Percentiles rank a stretch among this genome's conserved stretches.
phyloP scores from a whole-genome alignment of 148 eudicot genomes.

The Rhododendron simsii region DNA sequence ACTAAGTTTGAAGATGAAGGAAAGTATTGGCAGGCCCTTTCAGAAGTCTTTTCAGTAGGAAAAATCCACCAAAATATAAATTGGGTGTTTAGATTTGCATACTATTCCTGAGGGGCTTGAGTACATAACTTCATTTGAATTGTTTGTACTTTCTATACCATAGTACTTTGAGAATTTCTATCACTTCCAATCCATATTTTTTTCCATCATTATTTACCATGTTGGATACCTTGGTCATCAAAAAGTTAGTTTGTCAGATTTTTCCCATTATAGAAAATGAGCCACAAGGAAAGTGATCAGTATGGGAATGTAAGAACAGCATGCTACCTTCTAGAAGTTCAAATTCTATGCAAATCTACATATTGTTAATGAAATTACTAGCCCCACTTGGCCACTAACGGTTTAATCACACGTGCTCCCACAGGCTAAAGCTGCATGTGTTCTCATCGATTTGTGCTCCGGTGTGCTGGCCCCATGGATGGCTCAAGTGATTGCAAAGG shows the following conservation, averaged over 20 bases:
- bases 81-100: background rate
- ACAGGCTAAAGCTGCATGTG: constrained; percentile 75
- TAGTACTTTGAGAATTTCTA: background rate
- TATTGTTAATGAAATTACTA: background rate
- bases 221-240: background rate
- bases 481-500: constrained; percentile 74
- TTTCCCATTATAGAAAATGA: background rate
- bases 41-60: background rate
- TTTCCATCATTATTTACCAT: background rate
- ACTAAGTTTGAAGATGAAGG: background rate
- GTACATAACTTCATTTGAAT: background rate
- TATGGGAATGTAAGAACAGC: background rate
- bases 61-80: background rate
- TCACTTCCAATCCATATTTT: background rate
- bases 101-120: background rate
- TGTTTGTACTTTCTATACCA: background rate
- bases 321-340: background rate
- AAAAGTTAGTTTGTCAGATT: background rate
- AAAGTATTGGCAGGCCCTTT: background rate
- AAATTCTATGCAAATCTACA: background rate
- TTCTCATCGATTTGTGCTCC: constrained; percentile 75
- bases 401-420: constrained; percentile 13
- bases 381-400: constrained; percentile 6
- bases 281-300: constrained; percentile 1
- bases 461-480: constrained; percentile 73